These are phyloP conservation scores for Picea abies DNA, from an alignment of 83 land plant species.

Conservation along the genomic window DNA sequence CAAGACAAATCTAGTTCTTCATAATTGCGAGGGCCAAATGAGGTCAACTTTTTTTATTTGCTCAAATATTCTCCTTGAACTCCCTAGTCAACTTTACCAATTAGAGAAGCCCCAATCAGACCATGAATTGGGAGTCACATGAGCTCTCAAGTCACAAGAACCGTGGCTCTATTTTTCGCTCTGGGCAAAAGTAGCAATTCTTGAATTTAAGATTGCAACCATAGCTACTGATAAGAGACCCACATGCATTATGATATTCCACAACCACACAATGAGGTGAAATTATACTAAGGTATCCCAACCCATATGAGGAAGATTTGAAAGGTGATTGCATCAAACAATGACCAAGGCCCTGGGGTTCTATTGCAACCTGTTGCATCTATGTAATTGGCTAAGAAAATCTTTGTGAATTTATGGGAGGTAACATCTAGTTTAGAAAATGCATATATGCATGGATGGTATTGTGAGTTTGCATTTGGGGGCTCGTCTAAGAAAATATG, in stretches of 20 bases:
- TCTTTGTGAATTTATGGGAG: conserved; percentile 46
- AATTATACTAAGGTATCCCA: conserved; percentile 22
- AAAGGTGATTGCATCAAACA: conserved; percentile 49
- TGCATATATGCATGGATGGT: conserved; percentile 43
- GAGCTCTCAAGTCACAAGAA: conserved; percentile 28
- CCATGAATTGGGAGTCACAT: conserved; percentile 19
- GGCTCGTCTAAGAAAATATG: conserved; percentile 31
- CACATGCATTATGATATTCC: neutral
- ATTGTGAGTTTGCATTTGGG: conserved; percentile 24
- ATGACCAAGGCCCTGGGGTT: conserved; percentile 28
- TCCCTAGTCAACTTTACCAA: conserved; percentile 68
- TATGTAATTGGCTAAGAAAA: conserved; percentile 32
- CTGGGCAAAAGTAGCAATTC: conserved; percentile 31
- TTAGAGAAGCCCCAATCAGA: conserved; percentile 68
- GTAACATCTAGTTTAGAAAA: conserved; percentile 46
- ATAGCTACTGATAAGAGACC: conserved; percentile 46
- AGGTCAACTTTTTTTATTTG: no score
- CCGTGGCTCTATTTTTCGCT: conserved; percentile 56
- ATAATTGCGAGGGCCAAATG: no score
- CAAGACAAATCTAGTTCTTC: no score
- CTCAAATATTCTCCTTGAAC: neutral
- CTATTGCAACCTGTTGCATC: conserved; percentile 14
- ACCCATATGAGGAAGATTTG: conserved; percentile 13
- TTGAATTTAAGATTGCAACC: conserved; percentile 11
- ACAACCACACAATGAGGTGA: conserved; percentile 53